Percentiles rank a stretch among this genome's conserved stretches.
Conservation (phyloP, 2,329 filamentous ascomycete species). For the Graphium sp. region DNA sequence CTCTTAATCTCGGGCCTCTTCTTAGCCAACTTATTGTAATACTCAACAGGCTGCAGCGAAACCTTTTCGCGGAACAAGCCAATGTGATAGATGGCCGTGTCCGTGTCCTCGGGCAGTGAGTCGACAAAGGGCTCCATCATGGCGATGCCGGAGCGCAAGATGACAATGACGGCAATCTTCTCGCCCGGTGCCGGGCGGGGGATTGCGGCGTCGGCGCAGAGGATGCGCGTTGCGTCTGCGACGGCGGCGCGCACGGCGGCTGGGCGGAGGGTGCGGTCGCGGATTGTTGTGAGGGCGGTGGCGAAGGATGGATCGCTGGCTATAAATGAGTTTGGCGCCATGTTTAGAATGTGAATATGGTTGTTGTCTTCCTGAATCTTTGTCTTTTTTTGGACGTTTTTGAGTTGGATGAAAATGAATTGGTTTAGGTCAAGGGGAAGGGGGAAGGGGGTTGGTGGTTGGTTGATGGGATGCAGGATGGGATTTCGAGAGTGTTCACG, state of each 20-base stretch:
- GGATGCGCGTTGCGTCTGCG: conserved; percentile 9
- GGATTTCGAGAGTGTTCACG: too few species aligned
- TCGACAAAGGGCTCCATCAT: conserved; percentile 31
- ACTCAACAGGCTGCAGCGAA: conserved; percentile 48
- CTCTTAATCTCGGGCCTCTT: conserved; percentile 19
- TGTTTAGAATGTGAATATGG: too few species aligned
- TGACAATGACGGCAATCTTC: conserved; percentile 14
- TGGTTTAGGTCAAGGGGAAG: too few species aligned
- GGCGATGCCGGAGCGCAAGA: conserved; percentile 18
- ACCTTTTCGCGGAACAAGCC: conserved; percentile 49
- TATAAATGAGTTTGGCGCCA: conserved; percentile 4
- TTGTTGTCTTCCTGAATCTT: too few species aligned
- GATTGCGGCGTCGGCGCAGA: conserved; percentile 9
- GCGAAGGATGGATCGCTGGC: conserved; percentile 4
- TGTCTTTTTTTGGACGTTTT: too few species aligned
- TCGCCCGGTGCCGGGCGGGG: conserved; percentile 7
- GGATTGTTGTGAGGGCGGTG: conserved; percentile 5
- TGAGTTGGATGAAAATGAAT: too few species aligned
- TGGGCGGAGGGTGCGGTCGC: conserved; percentile 6
- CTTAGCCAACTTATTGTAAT: conserved; percentile 50
- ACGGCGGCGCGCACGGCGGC: conserved; percentile 9
- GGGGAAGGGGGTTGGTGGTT: too few species aligned
- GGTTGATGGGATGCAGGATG: too few species aligned
- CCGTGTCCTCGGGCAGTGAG: too few species aligned
- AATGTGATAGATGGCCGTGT: conserved; percentile 38